phyloP scores from a whole-genome alignment of 441 rosid species.

The Codiaeum variegatum region DNA sequence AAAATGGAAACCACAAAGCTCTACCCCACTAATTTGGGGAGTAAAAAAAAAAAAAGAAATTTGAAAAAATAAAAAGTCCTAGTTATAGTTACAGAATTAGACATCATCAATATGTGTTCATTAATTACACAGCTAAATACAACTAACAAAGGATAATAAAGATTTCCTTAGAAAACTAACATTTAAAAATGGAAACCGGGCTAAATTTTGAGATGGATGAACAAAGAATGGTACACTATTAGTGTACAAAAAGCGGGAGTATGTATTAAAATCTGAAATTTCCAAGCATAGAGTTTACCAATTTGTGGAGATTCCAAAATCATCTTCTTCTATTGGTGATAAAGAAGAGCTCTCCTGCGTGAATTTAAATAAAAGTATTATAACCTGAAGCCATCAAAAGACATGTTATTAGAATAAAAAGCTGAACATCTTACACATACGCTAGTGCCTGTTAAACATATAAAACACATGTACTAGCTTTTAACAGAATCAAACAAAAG shows the following conservation, averaged over 20 bases:
- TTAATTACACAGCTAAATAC: too few relatives aligned
- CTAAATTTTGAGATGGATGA: too few relatives aligned
- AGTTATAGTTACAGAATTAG: background rate
- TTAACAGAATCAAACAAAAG: background rate
- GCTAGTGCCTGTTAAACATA: background rate
- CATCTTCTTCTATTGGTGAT: conserved; percentile 71
- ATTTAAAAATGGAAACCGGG: too few relatives aligned
- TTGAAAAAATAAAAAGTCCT: background rate
- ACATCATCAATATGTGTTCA: background rate
- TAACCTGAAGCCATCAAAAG: conserved; percentile 8
- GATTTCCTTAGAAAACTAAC: too few relatives aligned
- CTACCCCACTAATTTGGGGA: background rate
- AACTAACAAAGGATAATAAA: too few relatives aligned
- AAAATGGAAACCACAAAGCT: background rate
- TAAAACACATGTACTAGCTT: background rate
- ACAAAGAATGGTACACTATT: too few relatives aligned
- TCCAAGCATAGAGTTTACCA: conserved; percentile 45
- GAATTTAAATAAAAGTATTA: conserved; percentile 14
- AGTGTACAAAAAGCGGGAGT: background rate
- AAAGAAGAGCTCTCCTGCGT: conserved; percentile 83
- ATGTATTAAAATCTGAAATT: background rate
- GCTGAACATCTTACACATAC: background rate
- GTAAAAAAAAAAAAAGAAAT: background rate
- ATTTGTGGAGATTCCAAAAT: conserved; percentile 88
- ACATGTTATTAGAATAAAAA: background rate